Evolutionary conservation across 2,329 filamentous ascomycete genomes (phyloP).

Genomic region (Aureobasidium sp.): DNA sequence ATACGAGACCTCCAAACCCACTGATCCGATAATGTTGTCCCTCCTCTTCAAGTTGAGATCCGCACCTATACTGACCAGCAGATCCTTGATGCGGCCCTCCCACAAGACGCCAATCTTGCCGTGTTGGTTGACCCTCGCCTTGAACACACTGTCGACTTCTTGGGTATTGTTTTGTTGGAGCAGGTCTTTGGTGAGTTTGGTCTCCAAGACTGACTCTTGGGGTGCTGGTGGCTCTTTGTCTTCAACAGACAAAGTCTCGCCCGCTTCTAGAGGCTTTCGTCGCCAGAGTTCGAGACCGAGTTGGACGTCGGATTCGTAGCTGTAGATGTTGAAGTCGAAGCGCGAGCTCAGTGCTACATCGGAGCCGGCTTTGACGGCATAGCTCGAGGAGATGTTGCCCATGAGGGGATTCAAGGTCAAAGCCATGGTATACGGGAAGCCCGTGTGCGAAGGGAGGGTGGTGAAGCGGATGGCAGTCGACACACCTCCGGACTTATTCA

Average conservation of each 20-base stretch:
- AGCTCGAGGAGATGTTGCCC: slow-evolving; percentile 84
- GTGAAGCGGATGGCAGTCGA: slow-evolving; percentile 84
- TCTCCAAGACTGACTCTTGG: not conserved
- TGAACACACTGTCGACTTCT: slow-evolving; percentile 76
- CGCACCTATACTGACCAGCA: slow-evolving; percentile 84
- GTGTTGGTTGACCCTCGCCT: slow-evolving; percentile 81
- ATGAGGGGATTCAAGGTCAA: slow-evolving; percentile 89
- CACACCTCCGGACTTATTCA: slow-evolving; percentile 89
- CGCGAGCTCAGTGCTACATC: slow-evolving; percentile 79
- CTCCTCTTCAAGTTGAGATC: slow-evolving; percentile 69
- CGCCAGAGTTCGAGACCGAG: slow-evolving; percentile 92
- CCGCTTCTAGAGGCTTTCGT: slow-evolving; percentile 25
- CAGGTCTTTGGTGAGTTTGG: not conserved
- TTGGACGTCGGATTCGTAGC: slow-evolving; percentile 90
- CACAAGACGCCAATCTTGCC: slow-evolving; percentile 78
- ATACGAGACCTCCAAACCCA: slow-evolving; percentile 75
- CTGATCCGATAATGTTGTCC: slow-evolving; percentile 66
- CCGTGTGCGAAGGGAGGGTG: slow-evolving; percentile 68
- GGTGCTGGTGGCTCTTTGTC: not conserved
- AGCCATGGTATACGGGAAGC: slow-evolving; percentile 88
- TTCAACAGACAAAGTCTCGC: not conserved
- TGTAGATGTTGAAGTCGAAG: slow-evolving; percentile 97
- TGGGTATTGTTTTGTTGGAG: not conserved
- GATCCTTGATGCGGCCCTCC: slow-evolving; percentile 86
- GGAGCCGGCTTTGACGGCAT: slow-evolving; percentile 78